Percentiles rank a stretch among this genome's conserved stretches.
Conservation (phyloP, 169 alveolate species). For the Amoebophrya sp. region DNA sequence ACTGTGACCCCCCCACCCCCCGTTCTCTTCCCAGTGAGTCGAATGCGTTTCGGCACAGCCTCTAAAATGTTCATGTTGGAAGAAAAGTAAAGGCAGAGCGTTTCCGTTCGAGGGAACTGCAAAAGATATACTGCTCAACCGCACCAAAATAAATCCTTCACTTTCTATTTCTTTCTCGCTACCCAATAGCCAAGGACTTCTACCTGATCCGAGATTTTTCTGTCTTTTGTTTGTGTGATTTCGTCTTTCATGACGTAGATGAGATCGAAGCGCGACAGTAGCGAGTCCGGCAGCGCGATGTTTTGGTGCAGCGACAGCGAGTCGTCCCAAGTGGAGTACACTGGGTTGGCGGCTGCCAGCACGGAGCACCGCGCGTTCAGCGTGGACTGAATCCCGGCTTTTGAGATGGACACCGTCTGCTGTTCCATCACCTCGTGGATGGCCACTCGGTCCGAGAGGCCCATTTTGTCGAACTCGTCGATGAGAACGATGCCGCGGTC, state of each 20-base stretch:
- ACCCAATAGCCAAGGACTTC: too few relatives aligned
- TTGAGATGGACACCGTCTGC: constrained; percentile 91
- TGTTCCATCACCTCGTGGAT: constrained; percentile 73
- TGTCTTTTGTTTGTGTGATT: not conserved
- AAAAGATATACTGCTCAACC: too few relatives aligned
- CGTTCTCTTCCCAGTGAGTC: too few relatives aligned
- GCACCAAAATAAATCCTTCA: not conserved
- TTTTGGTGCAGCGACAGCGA: constrained; percentile 74
- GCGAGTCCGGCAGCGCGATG: constrained; percentile 92
- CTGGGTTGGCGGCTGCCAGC: constrained; percentile 99
- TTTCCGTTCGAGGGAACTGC: too few relatives aligned
- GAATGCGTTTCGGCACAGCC: too few relatives aligned
- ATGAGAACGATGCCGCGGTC: constrained; percentile 94
- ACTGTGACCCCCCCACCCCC: too few relatives aligned
- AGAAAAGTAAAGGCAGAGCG: too few relatives aligned
- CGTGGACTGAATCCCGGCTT: constrained; percentile 96
- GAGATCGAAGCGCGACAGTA: constrained; percentile 89
- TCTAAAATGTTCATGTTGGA: too few relatives aligned
- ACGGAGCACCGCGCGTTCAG: constrained; percentile 95
- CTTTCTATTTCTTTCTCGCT: not conserved
- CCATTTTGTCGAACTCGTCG: constrained; percentile 99
- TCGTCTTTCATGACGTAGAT: constrained; percentile 61
- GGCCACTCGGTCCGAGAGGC: constrained; percentile 93
- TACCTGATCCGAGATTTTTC: not conserved
- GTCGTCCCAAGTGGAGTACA: constrained; percentile 88